phyloP scores from a whole-genome alignment of 192 early-diverging fungal species.

The Entomortierella chlamydospora region DNA sequence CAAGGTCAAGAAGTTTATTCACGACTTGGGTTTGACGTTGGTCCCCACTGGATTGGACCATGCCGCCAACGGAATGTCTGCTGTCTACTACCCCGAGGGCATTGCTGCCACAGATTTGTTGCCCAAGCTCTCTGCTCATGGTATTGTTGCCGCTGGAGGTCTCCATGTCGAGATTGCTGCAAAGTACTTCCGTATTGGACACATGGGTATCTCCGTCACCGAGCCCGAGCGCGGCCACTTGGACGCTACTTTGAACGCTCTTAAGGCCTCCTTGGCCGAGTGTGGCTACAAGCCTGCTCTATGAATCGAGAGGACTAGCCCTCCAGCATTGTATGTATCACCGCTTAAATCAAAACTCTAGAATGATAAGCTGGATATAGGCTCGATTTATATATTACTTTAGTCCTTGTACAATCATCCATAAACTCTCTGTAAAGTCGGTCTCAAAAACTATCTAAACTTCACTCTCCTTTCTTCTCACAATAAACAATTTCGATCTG shows the following conservation, averaged over 20 bases:
- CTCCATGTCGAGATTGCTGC: slow-evolving; percentile 83
- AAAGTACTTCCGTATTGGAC: slow-evolving; percentile 96
- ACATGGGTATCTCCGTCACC: slow-evolving; percentile 86
- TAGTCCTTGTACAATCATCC: no score
- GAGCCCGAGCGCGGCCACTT: slow-evolving; percentile 74
- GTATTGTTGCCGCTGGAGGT: slow-evolving; percentile 93
- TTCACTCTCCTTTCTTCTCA: no score
- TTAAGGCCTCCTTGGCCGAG: slow-evolving; percentile 67
- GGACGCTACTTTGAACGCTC: slow-evolving; percentile 72
- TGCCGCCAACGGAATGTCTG: slow-evolving; percentile 84
- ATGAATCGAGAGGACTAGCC: slow-evolving; percentile 9
- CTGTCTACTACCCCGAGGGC: slow-evolving; percentile 88
- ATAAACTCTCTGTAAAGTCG: no score
- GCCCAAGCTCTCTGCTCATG: slow-evolving; percentile 78
- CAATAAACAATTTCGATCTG: no score
- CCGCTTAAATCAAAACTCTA: neutral
- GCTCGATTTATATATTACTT: no score
- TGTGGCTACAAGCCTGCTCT: slow-evolving; percentile 62
- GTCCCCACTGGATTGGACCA: slow-evolving; percentile 68
- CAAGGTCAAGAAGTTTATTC: slow-evolving; percentile 78
- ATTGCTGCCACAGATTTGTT: slow-evolving; percentile 83
- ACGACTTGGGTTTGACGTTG: slow-evolving; percentile 79
- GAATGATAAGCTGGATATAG: neutral
- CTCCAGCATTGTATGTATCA: slow-evolving; percentile 10
- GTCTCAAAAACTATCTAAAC: no score